Base-by-base conservation (phyloP, 176 grass and related monocot species). In the Metroxylon sagu region DNA sequence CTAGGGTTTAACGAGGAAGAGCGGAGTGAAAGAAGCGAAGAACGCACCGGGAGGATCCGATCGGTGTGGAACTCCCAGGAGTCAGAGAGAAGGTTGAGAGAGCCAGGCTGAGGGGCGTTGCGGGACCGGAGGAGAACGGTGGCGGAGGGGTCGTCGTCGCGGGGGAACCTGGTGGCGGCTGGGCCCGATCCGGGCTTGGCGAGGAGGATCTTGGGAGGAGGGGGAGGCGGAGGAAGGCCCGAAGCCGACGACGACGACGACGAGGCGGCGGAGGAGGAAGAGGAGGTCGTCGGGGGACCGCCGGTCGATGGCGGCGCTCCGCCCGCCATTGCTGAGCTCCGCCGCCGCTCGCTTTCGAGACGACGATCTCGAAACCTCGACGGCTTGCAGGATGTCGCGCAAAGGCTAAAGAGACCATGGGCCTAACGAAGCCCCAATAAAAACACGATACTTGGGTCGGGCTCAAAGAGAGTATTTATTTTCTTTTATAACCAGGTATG, bases 151-250 rank as follows among this genome's bases (percentile, higher is more conserved):
- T 72, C 70, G 26, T 72, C 70, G 27, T 72, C 70, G n/a, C 70
- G 70, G 50, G 58, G 58, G 26, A 72, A 27, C 27, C 70, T 43
- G 5, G 59, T 14, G 50, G 64, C 86, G 29, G 77, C 80, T 59
- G 61, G 55, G n/a, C 66, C 64, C 16, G 79, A 57, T 0, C 80
- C 56, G 5, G 80, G 86, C 65, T 96, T 96, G 7, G 86, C 73
- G 60, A 96, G 91, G 16, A 96, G 91, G 57, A 96, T 90, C 86
- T 96, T 96, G 15, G 83, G 91, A 19, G 82, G 82, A 0, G 78
- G 74, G 0, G 81, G 84, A 4, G 83, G 83, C 17, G 73, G 72
- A 4, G 81, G 76, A 53, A 77, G 66, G 6, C 61, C 62, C 15
- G 82, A 62, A 1, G 35, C 35, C 35, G 2, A 43, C 35, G 35